Evolutionary conservation across 75 land plant genomes (phyloP), one percentile per base, ranked within the genome.

Genomic region (Sequoiadendron giganteum): DNA sequence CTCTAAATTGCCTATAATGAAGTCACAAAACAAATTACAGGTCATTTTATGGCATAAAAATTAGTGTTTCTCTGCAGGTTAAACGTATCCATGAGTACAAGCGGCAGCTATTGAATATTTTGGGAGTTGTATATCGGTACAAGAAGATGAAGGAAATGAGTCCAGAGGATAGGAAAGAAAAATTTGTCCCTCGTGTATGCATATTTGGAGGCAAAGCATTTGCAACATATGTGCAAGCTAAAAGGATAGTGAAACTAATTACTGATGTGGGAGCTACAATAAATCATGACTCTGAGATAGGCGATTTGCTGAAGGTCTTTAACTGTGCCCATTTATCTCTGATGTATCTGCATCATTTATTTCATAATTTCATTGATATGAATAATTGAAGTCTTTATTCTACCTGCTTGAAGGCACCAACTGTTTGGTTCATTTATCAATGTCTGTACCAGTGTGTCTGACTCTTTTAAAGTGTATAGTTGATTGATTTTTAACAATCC

Each of bases 71-170:
- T 40, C 70, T 92, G 83, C 88, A 96, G 98, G 97, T 97, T 82
- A 98, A 98, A 91, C 96, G 99, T 73, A 98, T 98, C n/a, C 99
- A 98, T 87, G 99, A 98, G 91, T 98, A 98, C 87, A 98, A 98
- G 90, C 91, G 99, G 14, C 99, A 98, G 78, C 89, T 98, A 28
- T 78, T 98, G 89, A 98, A 98, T 88, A 94, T 98, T 42, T 89
- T 98, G 82, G 99, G 99, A 73, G 88, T 95, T 81, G 95, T 98
- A 55, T 94, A 98, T 87, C 96, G 99, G 43, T 98, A 97, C 90
- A 96, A 95, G 82, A 94, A 94, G 90, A 98, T 98, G 96, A 98
- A 98, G 90, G 99, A 96, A 92, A 95, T 97, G 99, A 91, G 87
- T 86, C 90, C 95, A 11, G 88, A 86, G 88, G 96, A 97, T 75